A percentile compares a stretch with the other conserved stretches of the same genome.
Conservation (phyloP, 192 early-diverging fungal genomes). For the Chytriomyces hyalinus region DNA sequence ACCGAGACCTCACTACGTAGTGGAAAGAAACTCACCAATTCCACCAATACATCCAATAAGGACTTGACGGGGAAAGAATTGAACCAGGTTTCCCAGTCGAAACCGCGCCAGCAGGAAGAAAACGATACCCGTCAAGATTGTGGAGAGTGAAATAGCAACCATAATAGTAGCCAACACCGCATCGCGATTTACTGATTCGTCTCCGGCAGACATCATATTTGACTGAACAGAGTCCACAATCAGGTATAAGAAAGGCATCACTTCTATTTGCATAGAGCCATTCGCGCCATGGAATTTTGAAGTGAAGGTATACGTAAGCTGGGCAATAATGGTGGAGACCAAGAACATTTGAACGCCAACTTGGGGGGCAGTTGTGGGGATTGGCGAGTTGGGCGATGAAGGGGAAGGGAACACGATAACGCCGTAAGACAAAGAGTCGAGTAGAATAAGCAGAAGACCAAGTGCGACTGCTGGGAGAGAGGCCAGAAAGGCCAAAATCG, state of each 20-base stretch:
- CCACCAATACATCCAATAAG: conserved; percentile 95
- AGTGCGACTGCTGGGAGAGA: conserved; percentile 85
- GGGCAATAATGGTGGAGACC: conserved; percentile 53
- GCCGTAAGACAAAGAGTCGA: conserved; percentile 81
- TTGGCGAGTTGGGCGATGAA: conserved; percentile 40
- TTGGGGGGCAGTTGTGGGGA: conserved; percentile 53
- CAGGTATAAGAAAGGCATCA: conserved; percentile 88
- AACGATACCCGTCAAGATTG: conserved; percentile 84
- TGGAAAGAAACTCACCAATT: conserved; percentile 55
- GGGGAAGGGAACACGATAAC: conserved; percentile 88
- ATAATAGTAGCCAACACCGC: conserved; percentile 88
- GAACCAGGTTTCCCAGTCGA: conserved; percentile 64
- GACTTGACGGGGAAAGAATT: conserved; percentile 79
- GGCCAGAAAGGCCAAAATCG: neutral
- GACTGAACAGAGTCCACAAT: conserved; percentile 71
- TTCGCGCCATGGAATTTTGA: conserved; percentile 90
- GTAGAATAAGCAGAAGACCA: conserved; percentile 86
- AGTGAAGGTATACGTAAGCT: conserved; percentile 48
- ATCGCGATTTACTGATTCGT: conserved; percentile 45
- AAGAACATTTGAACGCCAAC: conserved; percentile 97
- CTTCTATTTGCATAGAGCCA: conserved; percentile 90
- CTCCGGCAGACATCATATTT: conserved; percentile 57
- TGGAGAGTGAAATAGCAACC: conserved; percentile 83
- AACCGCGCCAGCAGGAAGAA: conserved; percentile 88
- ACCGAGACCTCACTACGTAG: conserved; percentile 68